Percentiles rank a stretch among this genome's conserved stretches.
These are phyloP conservation scores for Cadophora malorum DNA, from an alignment of 2,329 filamentous ascomycete genomes.

Conservation along the genomic window DNA sequence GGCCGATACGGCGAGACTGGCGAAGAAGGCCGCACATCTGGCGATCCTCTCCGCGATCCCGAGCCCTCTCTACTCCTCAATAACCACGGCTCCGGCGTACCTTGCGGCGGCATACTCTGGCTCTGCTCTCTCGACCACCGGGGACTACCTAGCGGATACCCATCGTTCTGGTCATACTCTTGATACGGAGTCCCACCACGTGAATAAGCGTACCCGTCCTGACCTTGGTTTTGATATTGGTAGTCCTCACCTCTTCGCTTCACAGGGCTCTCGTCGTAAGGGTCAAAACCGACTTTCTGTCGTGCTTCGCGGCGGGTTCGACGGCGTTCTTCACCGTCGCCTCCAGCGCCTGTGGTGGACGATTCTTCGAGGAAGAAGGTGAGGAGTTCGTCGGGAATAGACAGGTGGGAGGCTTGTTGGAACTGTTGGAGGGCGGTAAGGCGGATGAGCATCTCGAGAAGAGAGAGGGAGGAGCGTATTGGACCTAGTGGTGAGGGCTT, in stretches of 20 bases:
- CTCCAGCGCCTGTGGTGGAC: slow-evolving; percentile 68
- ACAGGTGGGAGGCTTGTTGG: slow-evolving; percentile 73
- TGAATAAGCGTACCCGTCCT: slow-evolving; percentile 35
- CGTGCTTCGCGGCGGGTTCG: slow-evolving; percentile 65
- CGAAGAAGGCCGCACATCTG: slow-evolving; percentile 31
- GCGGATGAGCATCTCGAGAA: slow-evolving; percentile 75
- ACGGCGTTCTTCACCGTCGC: slow-evolving; percentile 65
- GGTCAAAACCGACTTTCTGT: slow-evolving; percentile 71
- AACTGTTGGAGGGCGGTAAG: slow-evolving; percentile 77
- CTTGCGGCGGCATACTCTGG: slow-evolving; percentile 29
- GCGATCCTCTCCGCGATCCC: slow-evolving; percentile 23
- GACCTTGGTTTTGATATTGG: slow-evolving; percentile 51
- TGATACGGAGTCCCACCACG: slow-evolving; percentile 37
- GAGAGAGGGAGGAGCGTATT: slow-evolving; percentile 71
- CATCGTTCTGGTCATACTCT: slow-evolving; percentile 25
- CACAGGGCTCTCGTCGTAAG: slow-evolving; percentile 73
- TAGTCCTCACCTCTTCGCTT: slow-evolving; percentile 70
- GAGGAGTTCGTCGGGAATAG: slow-evolving; percentile 74
- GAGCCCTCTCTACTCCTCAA: slow-evolving; percentile 32
- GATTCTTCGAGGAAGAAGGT: slow-evolving; percentile 77
- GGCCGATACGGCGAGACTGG: slow-evolving; percentile 39
- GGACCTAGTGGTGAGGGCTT: slow-evolving; percentile 50
- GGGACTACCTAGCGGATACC: slow-evolving; percentile 23
- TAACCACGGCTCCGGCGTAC: slow-evolving; percentile 39
- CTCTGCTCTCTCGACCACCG: slow-evolving; percentile 25